These are phyloP conservation scores for Akanthomyces lecanii DNA, from an alignment of 2,329 filamentous ascomycete genomes.

Conservation along the genomic window DNA sequence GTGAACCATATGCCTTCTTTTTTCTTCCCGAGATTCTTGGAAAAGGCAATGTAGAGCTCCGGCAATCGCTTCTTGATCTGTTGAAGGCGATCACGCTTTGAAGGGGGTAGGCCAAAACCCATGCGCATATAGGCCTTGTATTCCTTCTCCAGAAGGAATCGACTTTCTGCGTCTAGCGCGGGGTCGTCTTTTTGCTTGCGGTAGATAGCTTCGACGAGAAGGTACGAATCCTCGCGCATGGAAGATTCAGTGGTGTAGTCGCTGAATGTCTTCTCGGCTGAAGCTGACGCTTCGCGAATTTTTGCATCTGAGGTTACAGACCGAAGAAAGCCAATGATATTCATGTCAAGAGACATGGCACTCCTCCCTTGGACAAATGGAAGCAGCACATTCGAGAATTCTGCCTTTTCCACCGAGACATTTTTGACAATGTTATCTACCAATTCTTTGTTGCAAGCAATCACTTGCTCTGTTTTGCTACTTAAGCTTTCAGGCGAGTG, in stretches of 20 bases:
- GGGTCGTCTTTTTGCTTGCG: constrained; percentile 37
- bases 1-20: constrained; percentile 71
- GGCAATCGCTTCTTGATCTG: constrained; percentile 72
- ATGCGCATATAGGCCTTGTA: constrained; percentile 67
- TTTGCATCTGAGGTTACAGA: constrained; percentile 61
- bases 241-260: constrained; percentile 67
- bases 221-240: constrained; percentile 72
- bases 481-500: constrained; percentile 62
- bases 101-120: constrained; percentile 62
- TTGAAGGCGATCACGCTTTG: constrained; percentile 66
- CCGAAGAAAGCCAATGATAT: constrained; percentile 71
- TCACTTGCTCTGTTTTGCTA: constrained; percentile 57
- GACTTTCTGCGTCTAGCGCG: constrained; percentile 58
- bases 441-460: constrained; percentile 53
- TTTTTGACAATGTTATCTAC: constrained; percentile 60
- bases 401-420: constrained; percentile 42
- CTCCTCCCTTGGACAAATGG: constrained; percentile 70
- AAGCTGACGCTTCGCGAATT: constrained; percentile 64
- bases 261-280: constrained; percentile 67
- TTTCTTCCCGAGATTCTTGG: constrained; percentile 72
- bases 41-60: constrained; percentile 64
- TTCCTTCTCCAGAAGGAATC: constrained; percentile 65
- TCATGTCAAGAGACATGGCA: constrained; percentile 47
- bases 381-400: constrained; percentile 42
- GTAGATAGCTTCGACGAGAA: constrained; percentile 50